Percentiles rank a stretch among this genome's conserved stretches.
Evolutionary conservation across 2,329 filamentous ascomycete species (phyloP).

Genomic region (Talaromyces sp.): DNA sequence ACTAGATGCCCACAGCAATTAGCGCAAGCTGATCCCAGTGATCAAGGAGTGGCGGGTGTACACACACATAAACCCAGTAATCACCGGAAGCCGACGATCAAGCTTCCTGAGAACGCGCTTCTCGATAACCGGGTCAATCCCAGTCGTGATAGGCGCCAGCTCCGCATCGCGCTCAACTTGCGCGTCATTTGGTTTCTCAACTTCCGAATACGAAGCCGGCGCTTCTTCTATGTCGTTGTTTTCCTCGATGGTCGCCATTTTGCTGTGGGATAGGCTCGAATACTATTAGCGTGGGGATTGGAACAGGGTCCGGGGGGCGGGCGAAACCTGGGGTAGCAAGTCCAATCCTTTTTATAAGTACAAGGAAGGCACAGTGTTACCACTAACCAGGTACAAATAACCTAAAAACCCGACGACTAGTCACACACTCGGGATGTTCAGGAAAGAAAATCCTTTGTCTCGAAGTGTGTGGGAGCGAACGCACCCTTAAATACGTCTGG

Average conservation of each 20-base stretch:
- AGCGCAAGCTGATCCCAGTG: not conserved
- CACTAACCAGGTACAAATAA: not conserved
- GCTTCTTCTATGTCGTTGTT: not conserved
- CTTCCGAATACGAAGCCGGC: not conserved
- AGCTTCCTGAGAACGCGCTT: constrained; percentile 36
- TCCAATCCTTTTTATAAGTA: not conserved
- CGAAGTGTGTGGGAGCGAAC: not conserved
- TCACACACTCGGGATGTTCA: not conserved
- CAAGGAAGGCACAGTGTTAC: not conserved
- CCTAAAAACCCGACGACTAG: too few species aligned
- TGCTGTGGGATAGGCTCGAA: not conserved
- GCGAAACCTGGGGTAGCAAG: not conserved
- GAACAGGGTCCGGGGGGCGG: not conserved
- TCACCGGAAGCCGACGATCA: constrained; percentile 33
- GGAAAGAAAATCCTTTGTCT: not conserved
- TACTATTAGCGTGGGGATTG: not conserved
- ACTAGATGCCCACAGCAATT: constrained; percentile 28
- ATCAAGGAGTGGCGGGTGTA: not conserved
- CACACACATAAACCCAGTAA: constrained; percentile 42
- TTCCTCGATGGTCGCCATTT: not conserved
- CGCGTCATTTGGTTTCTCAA: constrained; percentile 10
- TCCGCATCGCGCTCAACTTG: constrained; percentile 10
- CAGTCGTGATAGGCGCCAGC: not conserved
- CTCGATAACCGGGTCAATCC: constrained; percentile 36
- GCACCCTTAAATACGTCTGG: not conserved